Percentiles rank a stretch among this genome's conserved stretches.
phyloP scores from a whole-genome alignment of 768 basidiomycete species.

The Galerina marginata region DNA sequence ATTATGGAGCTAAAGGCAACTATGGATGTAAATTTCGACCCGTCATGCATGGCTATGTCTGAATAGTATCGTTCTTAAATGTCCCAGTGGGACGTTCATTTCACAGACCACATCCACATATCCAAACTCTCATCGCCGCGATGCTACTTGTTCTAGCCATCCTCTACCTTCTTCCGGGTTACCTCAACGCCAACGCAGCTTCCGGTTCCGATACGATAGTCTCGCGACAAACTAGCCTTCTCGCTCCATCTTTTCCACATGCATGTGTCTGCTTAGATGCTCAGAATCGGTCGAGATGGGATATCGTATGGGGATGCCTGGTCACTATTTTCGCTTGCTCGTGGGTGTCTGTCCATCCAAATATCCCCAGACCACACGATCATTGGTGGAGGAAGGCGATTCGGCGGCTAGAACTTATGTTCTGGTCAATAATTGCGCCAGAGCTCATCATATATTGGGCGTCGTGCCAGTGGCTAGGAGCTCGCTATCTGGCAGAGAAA shows the following conservation, averaged over 20 bases:
- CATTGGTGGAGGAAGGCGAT: neutral
- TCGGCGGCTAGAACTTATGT: neutral
- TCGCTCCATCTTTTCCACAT: neutral
- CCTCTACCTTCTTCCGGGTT: no score
- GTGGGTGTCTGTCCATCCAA: conserved; percentile 7
- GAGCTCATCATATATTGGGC: conserved; percentile 8
- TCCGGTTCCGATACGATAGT: no score
- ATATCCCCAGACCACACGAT: neutral
- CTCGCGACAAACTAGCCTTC: no score
- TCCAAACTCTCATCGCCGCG: no score
- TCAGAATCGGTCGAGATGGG: neutral
- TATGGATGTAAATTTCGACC: no score
- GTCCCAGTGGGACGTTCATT: no score
- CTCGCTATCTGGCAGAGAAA: neutral
- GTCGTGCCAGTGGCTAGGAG: neutral
- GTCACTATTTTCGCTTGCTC: neutral
- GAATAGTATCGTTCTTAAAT: no score
- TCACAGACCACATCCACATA: no score
- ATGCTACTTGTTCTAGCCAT: no score
- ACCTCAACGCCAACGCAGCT: no score
- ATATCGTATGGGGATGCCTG: conserved; percentile 7
- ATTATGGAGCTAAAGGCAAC: no score
- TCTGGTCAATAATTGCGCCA: conserved; percentile 1
- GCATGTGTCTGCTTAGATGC: neutral
- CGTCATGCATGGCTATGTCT: no score